Evolutionary conservation across 208 protist genomes (phyloP).

Genomic region (Trichomonas vaginalis): DNA sequence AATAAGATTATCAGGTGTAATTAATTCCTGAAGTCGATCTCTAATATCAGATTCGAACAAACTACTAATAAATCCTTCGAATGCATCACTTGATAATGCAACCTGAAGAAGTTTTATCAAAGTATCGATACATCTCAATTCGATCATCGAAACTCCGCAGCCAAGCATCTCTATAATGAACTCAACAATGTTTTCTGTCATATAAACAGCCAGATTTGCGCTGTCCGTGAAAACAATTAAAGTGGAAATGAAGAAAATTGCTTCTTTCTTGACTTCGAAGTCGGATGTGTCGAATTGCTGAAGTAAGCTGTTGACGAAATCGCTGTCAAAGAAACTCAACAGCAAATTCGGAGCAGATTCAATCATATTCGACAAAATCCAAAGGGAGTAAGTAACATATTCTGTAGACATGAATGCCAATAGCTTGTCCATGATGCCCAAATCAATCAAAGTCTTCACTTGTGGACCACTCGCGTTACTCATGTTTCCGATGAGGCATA

Average conservation of each 20-base stretch:
- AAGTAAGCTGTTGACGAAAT: not conserved
- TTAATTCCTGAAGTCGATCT: not conserved
- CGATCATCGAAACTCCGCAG: not conserved
- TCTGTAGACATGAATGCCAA: not conserved
- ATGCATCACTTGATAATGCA: not conserved
- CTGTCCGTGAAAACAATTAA: not conserved
- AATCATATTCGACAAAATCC: not conserved
- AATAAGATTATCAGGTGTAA: not conserved
- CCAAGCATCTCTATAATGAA: not conserved
- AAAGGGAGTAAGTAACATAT: not conserved
- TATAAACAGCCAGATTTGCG: not conserved
- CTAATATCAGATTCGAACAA: not conserved
- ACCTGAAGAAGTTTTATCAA: not conserved
- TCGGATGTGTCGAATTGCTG: not conserved
- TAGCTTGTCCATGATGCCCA: not conserved
- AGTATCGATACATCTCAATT: not conserved
- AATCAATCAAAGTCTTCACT: not conserved
- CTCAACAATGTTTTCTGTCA: not conserved
- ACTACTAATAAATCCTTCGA: not conserved
- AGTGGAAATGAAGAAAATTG: not conserved
- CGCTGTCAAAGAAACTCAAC: not conserved
- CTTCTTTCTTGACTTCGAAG: not conserved
- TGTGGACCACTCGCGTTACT: not conserved
- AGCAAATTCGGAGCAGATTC: not conserved
- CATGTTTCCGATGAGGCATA: not conserved